Evolutionary conservation across 805 yeast species (phyloP), one percentile per base, ranked within the genome.

Genomic region (Suhomyces tanzawaensis): DNA sequence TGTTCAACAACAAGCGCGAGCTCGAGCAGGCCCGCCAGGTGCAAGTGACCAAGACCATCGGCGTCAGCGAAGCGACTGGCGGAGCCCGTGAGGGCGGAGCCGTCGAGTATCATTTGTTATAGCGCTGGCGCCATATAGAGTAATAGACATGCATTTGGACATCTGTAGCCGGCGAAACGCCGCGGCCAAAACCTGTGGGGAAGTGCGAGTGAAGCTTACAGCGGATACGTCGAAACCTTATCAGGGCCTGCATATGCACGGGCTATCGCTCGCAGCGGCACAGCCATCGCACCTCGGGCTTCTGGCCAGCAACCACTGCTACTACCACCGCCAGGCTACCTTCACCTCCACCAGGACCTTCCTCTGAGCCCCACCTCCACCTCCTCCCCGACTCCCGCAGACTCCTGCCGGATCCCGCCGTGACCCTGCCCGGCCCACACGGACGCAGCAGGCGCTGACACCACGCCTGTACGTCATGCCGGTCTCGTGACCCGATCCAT

Each of bases 1-100:
- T 47, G 37, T 52, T 50, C 31, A 49, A 43, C 29, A 39, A 44
- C 39, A 39, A 39, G 22, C 35, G 45, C 13, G 51, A 43, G 22
- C 19, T 53, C 23, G 40, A 34, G 34, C 19, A 26, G 13, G 39
- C 36, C 27, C 7, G 27, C 13, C 6, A 7, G 6, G 27, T 24
- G 13, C 27, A 13, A 8, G 12, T 13, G 6, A 13, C 5, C 13
- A 6, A 9, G 13, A 24, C 27, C 27, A n/a, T 24, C 13, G n/a
- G 27, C 27, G n/a, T n/a, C n/a, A 21, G 23, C 23, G 13, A 8
- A n/a, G 27, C n/a, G 27, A 24, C 27, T 24, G 27, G 27, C n/a
- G 7, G 13, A 5, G 27, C 27, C 27, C 14, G 14, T 24, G 27
- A 24, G 14, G 27, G 27, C 7, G 27, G 27, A 8, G 14, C 27